These are phyloP conservation scores for Malus hybrid DNA, from an alignment of 331 rosid genomes.

Conservation along the genomic window DNA sequence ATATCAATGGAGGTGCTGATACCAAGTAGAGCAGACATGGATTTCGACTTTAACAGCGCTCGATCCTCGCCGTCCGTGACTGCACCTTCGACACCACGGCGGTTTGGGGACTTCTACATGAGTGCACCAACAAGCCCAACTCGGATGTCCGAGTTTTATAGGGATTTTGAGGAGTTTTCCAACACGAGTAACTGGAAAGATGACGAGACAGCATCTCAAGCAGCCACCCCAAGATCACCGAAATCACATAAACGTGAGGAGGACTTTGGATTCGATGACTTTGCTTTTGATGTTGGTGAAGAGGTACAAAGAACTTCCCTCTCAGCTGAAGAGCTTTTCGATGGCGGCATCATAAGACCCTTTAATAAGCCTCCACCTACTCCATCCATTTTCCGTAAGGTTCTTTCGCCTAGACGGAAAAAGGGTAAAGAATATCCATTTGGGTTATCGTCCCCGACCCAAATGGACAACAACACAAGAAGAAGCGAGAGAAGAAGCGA, in stretches of 20 bases:
- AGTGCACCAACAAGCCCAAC: constrained; percentile 83
- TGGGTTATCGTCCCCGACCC: background rate
- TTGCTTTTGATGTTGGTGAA: constrained; percentile 48
- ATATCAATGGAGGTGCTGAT: constrained; percentile 45
- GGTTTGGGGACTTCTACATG: constrained; percentile 42
- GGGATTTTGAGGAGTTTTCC: constrained; percentile 32
- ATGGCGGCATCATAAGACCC: constrained; percentile 61
- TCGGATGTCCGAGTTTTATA: constrained; percentile 34
- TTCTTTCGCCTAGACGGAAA: constrained; percentile 4
- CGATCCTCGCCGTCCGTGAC: constrained; percentile 34
- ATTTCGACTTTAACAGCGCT: constrained; percentile 43
- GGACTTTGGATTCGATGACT: constrained; percentile 22
- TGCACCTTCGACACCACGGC: constrained; percentile 55
- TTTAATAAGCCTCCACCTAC: constrained; percentile 26
- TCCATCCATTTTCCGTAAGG: constrained; percentile 2
- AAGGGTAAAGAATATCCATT: background rate
- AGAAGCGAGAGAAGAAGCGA: constrained; percentile 3
- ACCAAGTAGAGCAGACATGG: constrained; percentile 33
- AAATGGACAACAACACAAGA: constrained; percentile 1
- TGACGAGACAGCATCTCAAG: background rate
- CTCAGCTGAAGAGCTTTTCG: constrained; percentile 81
- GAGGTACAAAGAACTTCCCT: constrained; percentile 41
- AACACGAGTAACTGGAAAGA: constrained; percentile 3
- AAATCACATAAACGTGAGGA: background rate
- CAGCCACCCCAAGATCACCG: background rate